Conservation (phyloP, 192 early-diverging fungal genomes). For the Rhizophagus prolifer region DNA sequence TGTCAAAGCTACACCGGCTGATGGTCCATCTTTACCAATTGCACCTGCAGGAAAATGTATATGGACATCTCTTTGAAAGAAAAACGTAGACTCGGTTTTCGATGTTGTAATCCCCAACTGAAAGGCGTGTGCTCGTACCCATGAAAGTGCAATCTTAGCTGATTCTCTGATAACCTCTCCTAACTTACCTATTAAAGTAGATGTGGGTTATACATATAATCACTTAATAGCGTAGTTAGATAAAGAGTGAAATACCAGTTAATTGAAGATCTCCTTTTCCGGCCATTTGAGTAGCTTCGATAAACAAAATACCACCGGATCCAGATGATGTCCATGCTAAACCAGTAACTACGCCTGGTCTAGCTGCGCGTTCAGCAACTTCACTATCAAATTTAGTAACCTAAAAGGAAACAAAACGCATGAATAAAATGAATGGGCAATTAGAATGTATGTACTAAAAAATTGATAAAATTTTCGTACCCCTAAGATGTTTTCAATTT, state of each 20-base stretch:
- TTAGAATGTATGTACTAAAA: too few relatives aligned
- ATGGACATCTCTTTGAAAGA: slow-evolving; percentile 73
- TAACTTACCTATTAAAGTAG: slow-evolving; percentile 54
- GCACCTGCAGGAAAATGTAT: slow-evolving; percentile 85
- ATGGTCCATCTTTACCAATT: slow-evolving; percentile 83
- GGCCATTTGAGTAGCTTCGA: slow-evolving; percentile 76
- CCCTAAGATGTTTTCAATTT: slow-evolving; percentile 67
- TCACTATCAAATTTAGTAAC: slow-evolving; percentile 66
- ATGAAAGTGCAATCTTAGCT: slow-evolving; percentile 72
- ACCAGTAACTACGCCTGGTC: slow-evolving; percentile 80
- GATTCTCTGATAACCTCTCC: slow-evolving; percentile 89
- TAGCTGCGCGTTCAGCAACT: slow-evolving; percentile 59
- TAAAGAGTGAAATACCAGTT: slow-evolving; percentile 49
- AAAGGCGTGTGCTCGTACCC: slow-evolving; percentile 70
- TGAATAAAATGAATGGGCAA: not conserved
- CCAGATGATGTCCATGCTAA: slow-evolving; percentile 78
- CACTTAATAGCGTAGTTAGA: not conserved
- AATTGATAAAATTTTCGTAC: slow-evolving; percentile 32
- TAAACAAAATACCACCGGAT: slow-evolving; percentile 72
- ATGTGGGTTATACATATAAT: not conserved
- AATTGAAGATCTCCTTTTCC: slow-evolving; percentile 68
- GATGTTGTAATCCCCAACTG: slow-evolving; percentile 51
- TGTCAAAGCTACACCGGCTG: slow-evolving; percentile 66
- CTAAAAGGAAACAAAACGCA: slow-evolving; percentile 19
- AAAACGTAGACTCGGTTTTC: slow-evolving; percentile 41